Percentiles rank a stretch among this genome's conserved stretches.
These are phyloP conservation scores for Gossypium aridum DNA, from an alignment of 441 rosid genomes.

Conservation along the genomic window DNA sequence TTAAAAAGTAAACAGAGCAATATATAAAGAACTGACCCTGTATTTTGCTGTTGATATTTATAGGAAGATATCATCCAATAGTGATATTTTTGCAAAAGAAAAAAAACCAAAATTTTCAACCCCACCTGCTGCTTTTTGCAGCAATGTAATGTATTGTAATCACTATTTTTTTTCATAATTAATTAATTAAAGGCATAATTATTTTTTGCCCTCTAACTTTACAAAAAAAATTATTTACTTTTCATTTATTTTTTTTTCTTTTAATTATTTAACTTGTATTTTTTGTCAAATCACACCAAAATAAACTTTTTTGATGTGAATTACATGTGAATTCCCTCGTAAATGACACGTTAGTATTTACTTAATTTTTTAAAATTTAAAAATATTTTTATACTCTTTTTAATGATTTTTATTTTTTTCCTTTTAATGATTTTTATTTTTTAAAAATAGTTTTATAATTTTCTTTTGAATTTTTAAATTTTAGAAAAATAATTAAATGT, in stretches of 20 bases:
- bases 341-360: no score
- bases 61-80: slow-evolving; percentile 24
- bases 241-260: no score
- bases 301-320: accelerated
- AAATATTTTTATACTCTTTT: not conserved
- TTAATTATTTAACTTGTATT: no score
- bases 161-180: no score
- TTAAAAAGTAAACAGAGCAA: not conserved
- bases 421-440: not conserved
- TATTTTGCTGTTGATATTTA: not conserved
- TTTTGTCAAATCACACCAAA: no score
- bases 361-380: no score
- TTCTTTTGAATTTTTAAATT: no score
- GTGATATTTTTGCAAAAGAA: slow-evolving; percentile 10
- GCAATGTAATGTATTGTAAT: not conserved
- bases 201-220: no score
- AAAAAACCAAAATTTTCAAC: slow-evolving; percentile 8
- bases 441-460: not conserved
- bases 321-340: no score
- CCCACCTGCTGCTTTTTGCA: not conserved
- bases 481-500: no score
- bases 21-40: not conserved
- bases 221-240: no score
- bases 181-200: no score
- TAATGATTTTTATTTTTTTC: not conserved